Percentiles rank a stretch among this genome's conserved stretches.
phyloP scores from a whole-genome alignment of 164 flowering plant genomes.

The Litsea cubeba region DNA sequence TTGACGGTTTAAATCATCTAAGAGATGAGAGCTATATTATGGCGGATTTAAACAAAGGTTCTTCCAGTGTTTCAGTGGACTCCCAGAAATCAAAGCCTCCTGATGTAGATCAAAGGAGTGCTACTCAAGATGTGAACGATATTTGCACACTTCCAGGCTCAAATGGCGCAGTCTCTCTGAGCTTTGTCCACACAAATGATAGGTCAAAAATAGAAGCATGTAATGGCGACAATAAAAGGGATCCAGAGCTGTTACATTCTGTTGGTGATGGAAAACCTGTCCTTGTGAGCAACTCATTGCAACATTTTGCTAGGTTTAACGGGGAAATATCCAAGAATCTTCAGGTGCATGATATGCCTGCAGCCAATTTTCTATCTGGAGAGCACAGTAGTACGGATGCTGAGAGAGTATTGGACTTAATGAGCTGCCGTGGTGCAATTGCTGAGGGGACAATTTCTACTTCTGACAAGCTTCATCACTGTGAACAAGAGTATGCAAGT shows the following conservation, averaged over 20 bases:
- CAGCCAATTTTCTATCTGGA: neutral
- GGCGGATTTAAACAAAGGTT: constrained; percentile 22
- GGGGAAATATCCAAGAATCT: neutral
- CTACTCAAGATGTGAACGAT: constrained; percentile 23
- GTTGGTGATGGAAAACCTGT: constrained; percentile 16
- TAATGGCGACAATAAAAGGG: constrained; percentile 10
- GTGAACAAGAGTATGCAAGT: constrained; percentile 24
- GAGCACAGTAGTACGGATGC: neutral
- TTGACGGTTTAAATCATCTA: constrained; percentile 16
- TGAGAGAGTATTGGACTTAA: constrained; percentile 26
- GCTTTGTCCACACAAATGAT: neutral
- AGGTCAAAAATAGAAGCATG: constrained; percentile 28
- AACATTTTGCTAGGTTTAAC: neutral
- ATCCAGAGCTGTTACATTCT: neutral
- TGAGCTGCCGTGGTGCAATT: constrained; percentile 15
- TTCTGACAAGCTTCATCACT: constrained; percentile 20
- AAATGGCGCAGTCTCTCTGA: neutral
- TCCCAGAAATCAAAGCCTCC: constrained; percentile 19
- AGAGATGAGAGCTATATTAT: constrained; percentile 11
- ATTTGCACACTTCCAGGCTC: constrained; percentile 22
- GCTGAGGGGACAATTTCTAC: constrained; percentile 18
- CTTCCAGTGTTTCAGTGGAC: constrained; percentile 20
- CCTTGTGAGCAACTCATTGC: neutral
- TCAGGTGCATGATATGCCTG: neutral
- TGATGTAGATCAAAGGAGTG: constrained; percentile 15